A percentile compares a stretch with the other conserved stretches of the same genome.
Conservation (phyloP, 495 filamentous ascomycete genomes). For the Oleoguttula mirabilis region DNA sequence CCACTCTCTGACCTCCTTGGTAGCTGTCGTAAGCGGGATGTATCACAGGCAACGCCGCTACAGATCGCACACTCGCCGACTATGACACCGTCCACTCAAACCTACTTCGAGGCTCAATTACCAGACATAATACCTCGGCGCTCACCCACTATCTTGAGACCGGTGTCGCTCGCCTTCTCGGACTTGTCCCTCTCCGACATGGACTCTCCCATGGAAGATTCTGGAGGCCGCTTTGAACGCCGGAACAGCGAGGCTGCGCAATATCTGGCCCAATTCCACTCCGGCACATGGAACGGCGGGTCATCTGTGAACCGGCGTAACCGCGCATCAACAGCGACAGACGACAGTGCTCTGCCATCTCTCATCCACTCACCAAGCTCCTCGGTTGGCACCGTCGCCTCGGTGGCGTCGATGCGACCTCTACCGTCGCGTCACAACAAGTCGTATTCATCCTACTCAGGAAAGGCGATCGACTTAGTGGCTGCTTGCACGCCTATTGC, state of each 20-base stretch:
- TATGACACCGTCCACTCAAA: conserved; percentile 14
- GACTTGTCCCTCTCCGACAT: conserved; percentile 17
- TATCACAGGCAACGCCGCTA: conserved; percentile 2
- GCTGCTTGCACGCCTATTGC: conserved; percentile 13
- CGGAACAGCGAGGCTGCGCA: conserved; percentile 22
- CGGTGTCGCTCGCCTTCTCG: conserved; percentile 22
- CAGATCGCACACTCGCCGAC: conserved; percentile 20
- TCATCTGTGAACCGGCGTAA: no score
- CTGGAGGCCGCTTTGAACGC: conserved; percentile 12
- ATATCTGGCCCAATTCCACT: conserved; percentile 26
- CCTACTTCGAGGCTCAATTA: no score
- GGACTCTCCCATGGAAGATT: conserved; percentile 17
- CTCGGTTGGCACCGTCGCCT: conserved; percentile 22
- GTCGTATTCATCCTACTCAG: conserved; percentile 20
- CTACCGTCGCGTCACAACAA: conserved; percentile 26
- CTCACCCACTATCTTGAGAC: conserved; percentile 26
- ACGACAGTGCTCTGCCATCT: conserved; percentile 19
- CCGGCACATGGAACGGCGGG: no score
- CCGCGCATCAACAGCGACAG: not conserved
- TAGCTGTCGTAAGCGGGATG: conserved; percentile 32
- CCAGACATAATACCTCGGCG: conserved; percentile 32
- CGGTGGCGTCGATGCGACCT: conserved; percentile 23
- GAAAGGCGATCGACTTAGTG: conserved; percentile 27
- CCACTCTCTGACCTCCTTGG: not conserved
- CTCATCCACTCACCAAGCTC: conserved; percentile 28